A percentile compares a stretch with the other conserved stretches of the same genome.
These are phyloP conservation scores for Xanthoparmelia taractica DNA, from an alignment of 495 filamentous ascomycete species.

Conservation along the genomic window DNA sequence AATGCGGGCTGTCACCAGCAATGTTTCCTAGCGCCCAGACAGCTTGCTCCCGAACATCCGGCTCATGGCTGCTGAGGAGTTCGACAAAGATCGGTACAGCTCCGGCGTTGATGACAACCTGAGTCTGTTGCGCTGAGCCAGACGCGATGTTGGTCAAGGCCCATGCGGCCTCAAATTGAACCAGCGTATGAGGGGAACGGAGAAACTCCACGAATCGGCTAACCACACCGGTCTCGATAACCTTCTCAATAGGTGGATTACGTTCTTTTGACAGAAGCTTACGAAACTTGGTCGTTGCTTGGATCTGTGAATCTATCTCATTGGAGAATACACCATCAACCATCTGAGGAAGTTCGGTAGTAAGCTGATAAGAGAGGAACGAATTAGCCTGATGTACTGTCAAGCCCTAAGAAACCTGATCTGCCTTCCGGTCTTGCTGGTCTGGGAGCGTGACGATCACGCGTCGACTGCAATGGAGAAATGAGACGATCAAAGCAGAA, in stretches of 20 bases:
- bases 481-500: background rate
- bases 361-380: conserved; percentile 55
- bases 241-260: conserved; percentile 97
- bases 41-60: conserved; percentile 96
- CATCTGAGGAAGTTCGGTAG: conserved; percentile 97
- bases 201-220: conserved; percentile 97
- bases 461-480: background rate
- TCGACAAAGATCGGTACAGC: conserved; percentile 99
- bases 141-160: conserved; percentile 99
- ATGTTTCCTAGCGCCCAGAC: conserved; percentile 99
- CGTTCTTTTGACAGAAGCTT: conserved; percentile 98
- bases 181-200: conserved; percentile 92
- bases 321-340: conserved; percentile 96
- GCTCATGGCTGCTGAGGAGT: conserved; percentile 87
- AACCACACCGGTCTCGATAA: conserved; percentile 98
- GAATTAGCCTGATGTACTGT: conserved; percentile 23
- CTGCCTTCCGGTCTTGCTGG: background rate
- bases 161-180: conserved; percentile 99
- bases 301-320: conserved; percentile 94
- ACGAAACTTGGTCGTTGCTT: conserved; percentile 98
- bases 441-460: background rate
- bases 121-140: conserved; percentile 92
- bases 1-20: conserved; percentile 94
- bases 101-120: conserved; percentile 97
- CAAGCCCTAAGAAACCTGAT: background rate